phyloP scores from a whole-genome alignment of 164 flowering plant genomes.

The Paratinospora sagittata region DNA sequence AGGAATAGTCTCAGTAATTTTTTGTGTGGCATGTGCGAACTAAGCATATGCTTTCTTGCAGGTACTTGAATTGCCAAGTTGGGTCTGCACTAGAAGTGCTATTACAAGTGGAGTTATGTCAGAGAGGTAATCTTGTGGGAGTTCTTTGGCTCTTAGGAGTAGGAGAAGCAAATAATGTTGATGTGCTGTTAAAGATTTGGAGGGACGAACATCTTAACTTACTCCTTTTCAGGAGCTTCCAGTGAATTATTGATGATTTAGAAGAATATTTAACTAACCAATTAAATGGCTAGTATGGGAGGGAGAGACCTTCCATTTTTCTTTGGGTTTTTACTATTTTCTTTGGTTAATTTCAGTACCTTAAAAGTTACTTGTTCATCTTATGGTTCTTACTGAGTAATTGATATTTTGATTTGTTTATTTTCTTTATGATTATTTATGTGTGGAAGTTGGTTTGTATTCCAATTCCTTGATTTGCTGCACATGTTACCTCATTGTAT shows the following conservation, averaged over 20 bases:
- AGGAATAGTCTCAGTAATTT: neutral
- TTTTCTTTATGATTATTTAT: neutral
- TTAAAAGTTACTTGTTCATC: neutral
- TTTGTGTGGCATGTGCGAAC: neutral
- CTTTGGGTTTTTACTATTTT: neutral
- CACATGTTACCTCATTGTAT: neutral
- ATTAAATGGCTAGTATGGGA: neutral
- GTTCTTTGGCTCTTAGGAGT: neutral
- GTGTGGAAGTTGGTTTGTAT: neutral
- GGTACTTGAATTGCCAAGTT: constrained; percentile 14
- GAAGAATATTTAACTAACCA: neutral
- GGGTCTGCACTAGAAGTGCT: constrained; percentile 1
- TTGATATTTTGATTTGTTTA: neutral
- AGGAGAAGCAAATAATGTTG: neutral
- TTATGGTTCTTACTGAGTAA: neutral
- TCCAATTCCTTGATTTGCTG: neutral
- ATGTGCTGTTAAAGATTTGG: neutral
- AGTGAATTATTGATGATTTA: neutral
- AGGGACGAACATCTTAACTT: neutral
- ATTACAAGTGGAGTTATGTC: neutral
- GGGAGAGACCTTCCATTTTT: neutral
- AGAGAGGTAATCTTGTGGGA: constrained; percentile 2
- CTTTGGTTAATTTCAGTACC: neutral
- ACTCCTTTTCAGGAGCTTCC: neutral
- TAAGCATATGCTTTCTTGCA: constrained; percentile 5